A percentile compares a stretch with the other conserved stretches of the same genome.
These are phyloP conservation scores for Podila epicladia DNA, from an alignment of 192 early-diverging fungal genomes.

Conservation along the genomic window DNA sequence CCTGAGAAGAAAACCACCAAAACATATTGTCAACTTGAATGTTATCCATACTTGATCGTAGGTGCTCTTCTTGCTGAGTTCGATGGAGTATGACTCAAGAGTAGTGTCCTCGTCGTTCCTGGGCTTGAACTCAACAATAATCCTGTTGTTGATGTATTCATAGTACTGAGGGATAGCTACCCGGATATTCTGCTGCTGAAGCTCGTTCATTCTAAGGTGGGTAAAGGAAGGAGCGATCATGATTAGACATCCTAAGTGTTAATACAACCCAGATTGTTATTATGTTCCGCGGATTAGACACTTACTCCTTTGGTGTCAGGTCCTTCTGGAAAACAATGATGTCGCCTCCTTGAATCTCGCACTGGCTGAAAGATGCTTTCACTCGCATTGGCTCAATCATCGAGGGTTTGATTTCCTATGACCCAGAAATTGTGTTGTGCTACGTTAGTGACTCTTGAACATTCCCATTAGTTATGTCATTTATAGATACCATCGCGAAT, in stretches of 20 bases:
- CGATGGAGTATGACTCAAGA: conserved; percentile 55
- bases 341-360: conserved; percentile 95
- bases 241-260: no score
- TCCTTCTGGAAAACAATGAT: conserved; percentile 87
- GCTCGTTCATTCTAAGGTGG: conserved; percentile 32
- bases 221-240: no score
- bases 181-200: conserved; percentile 50
- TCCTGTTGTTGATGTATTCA: conserved; percentile 75
- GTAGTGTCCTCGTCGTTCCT: conserved; percentile 52
- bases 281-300: background rate
- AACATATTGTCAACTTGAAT: background rate
- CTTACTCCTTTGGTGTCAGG: conserved; percentile 60
- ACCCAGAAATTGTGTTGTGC: background rate
- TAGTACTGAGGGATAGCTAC: conserved; percentile 78
- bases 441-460: no score
- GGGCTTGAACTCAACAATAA: conserved; percentile 78
- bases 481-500: background rate
- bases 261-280: background rate
- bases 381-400: conserved; percentile 86
- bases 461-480: background rate
- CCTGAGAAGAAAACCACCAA: background rate
- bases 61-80: conserved; percentile 71
- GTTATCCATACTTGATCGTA: conserved; percentile 60
- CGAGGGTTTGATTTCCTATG: conserved; percentile 90
- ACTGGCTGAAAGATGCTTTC: conserved; percentile 67